A percentile compares a stretch with the other conserved stretches of the same genome.
Conservation (phyloP, 2,329 filamentous ascomycete genomes). For the Monilinia vaccinii-corymbosi region DNA sequence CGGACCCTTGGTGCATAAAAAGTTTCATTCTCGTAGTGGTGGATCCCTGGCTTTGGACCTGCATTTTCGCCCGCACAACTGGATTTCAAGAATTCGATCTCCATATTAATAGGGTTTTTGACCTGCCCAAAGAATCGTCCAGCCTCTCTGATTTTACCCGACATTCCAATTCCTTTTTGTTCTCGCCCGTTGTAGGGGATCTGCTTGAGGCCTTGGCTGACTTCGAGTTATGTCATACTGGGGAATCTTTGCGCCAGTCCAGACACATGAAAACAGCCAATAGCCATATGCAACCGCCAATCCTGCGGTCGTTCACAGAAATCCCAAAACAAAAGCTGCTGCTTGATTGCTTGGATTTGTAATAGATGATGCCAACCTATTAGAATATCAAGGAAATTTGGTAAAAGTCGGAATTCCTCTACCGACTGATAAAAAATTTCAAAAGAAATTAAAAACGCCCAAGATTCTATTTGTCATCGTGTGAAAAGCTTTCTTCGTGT, state of each 20-base stretch:
- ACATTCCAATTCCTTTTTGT: neutral
- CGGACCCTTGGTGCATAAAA: constrained; percentile 7
- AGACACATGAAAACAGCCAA: neutral
- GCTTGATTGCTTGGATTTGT: neutral
- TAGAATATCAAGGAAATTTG: neutral
- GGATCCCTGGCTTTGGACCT: constrained; percentile 3
- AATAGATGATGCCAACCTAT: neutral
- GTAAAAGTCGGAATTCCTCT: neutral
- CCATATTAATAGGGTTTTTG: neutral
- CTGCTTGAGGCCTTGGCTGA: neutral
- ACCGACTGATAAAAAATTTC: neutral
- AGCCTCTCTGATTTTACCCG: neutral
- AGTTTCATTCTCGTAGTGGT: neutral
- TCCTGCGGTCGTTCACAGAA: neutral
- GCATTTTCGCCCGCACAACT: neutral
- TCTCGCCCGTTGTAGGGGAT: neutral
- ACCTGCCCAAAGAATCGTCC: neutral
- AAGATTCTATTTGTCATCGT: constrained; percentile 7
- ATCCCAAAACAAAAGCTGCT: neutral
- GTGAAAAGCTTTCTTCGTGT: neutral
- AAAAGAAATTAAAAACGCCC: neutral
- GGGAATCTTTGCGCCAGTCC: neutral
- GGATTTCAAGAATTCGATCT: neutral
- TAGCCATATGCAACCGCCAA: neutral
- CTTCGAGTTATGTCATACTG: neutral